Conservation (phyloP, 352 stramenopile species). For the Thraustochytrium striatum region DNA sequence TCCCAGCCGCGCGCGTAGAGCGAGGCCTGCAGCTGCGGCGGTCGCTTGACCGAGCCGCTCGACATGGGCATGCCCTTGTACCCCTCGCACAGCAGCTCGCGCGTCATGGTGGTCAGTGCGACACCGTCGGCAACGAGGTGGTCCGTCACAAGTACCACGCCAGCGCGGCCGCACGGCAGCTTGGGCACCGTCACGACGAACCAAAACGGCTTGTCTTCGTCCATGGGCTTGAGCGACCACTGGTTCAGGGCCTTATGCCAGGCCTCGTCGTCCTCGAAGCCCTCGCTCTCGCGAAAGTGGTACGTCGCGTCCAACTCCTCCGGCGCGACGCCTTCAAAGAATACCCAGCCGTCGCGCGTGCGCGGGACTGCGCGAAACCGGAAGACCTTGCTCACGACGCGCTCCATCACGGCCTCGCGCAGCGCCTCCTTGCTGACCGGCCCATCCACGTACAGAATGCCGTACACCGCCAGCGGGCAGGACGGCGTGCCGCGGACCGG, state of each 20-base stretch:
- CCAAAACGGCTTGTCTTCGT: background rate
- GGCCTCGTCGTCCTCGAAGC: slow-evolving; percentile 1
- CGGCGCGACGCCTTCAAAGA: background rate
- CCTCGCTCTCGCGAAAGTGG: background rate
- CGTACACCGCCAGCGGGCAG: too few species aligned
- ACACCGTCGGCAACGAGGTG: background rate
- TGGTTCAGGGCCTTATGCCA: background rate
- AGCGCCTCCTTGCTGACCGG: background rate
- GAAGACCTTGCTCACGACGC: background rate
- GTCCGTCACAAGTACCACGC: background rate
- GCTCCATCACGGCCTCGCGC: background rate
- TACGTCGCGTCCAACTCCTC: background rate
- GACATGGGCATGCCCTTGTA: background rate
- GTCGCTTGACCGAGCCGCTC: background rate
- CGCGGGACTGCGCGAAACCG: background rate
- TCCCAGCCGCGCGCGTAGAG: background rate
- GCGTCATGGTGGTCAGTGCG: background rate
- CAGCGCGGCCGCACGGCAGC: background rate
- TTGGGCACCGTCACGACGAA: background rate
- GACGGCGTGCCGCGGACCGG: too few species aligned
- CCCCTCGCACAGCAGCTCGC: background rate
- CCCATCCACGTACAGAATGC: background rate
- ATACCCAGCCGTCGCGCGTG: background rate
- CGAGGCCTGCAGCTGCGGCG: background rate
- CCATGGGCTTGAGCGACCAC: background rate